Percentiles rank a stretch among this genome's conserved stretches.
Conservation (phyloP, 1,284 basidiomycete genomes). For the Earliella scabrosa region DNA sequence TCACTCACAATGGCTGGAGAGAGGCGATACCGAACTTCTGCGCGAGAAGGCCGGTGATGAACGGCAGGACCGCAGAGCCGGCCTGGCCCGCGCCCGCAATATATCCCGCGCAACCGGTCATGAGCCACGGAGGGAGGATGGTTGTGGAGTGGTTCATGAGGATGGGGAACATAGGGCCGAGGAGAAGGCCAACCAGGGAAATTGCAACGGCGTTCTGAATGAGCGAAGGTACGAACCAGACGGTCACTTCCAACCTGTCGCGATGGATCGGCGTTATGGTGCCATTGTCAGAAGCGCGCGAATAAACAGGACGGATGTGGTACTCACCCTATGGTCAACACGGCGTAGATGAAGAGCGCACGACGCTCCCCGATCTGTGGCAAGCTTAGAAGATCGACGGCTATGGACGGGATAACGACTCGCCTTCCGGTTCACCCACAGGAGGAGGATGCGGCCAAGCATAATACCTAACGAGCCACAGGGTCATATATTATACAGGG, state of each 20-base stretch:
- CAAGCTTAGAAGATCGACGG: background rate
- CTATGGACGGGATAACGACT: slow-evolving; percentile 3
- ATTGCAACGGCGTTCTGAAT: slow-evolving; percentile 64
- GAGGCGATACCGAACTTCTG: slow-evolving; percentile 56
- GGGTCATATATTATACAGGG: background rate
- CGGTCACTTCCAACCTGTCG: slow-evolving; percentile 56
- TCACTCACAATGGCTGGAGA: slow-evolving; percentile 61
- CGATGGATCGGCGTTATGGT: no score
- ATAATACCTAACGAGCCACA: slow-evolving; percentile 52
- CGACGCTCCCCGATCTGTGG: slow-evolving; percentile 56
- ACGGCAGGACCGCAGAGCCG: slow-evolving; percentile 68
- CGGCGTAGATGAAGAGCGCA: slow-evolving; percentile 54
- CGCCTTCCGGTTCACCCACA: slow-evolving; percentile 63
- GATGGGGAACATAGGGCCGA: slow-evolving; percentile 66
- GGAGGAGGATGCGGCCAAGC: slow-evolving; percentile 53
- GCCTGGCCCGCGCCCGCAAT: slow-evolving; percentile 67
- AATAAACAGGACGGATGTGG: background rate
- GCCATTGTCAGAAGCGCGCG: background rate
- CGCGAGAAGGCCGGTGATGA: slow-evolving; percentile 61
- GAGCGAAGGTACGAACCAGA: slow-evolving; percentile 68
- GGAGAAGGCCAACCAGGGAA: slow-evolving; percentile 51
- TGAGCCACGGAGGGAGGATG: slow-evolving; percentile 63
- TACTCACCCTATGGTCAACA: slow-evolving; percentile 56
- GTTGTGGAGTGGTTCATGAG: slow-evolving; percentile 62
- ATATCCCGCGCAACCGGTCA: slow-evolving; percentile 70